Evolutionary conservation across 441 rosid species (phyloP).

Genomic region (Capsella rubella): DNA sequence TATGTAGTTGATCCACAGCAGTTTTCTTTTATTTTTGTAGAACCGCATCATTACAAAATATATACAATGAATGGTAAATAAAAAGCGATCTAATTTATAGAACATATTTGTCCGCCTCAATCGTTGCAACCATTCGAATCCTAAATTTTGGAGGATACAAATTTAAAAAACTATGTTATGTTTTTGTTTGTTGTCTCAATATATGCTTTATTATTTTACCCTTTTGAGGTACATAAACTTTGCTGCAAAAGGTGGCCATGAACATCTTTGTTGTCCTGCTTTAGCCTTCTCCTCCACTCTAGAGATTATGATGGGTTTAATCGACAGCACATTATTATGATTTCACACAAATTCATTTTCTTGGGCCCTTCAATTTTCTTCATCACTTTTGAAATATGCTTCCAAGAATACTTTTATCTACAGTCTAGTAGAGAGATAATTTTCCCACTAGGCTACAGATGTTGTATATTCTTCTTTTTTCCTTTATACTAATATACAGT

Average conservation of each 20-base stretch:
- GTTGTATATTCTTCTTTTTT: constrained; percentile 5
- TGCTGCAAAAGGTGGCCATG: constrained; percentile 42
- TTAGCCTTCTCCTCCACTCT: constrained; percentile 41
- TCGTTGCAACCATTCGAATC: too few species aligned
- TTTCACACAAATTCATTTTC: constrained; percentile 37
- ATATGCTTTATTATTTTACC: constrained; percentile 20
- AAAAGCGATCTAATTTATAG: too few species aligned
- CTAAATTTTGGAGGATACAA: neutral
- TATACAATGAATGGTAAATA: too few species aligned
- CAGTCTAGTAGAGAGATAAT: constrained; percentile 22
- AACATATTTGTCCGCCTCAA: too few species aligned
- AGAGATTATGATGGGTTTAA: constrained; percentile 41
- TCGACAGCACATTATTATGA: constrained; percentile 41
- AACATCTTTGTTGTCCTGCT: constrained; percentile 36
- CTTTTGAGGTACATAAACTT: constrained; percentile 48
- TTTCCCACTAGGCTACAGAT: constrained; percentile 26
- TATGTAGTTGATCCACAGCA: too few species aligned
- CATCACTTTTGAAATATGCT: constrained; percentile 30
- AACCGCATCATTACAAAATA: too few species aligned
- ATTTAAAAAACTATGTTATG: neutral
- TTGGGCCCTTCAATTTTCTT: constrained; percentile 43
- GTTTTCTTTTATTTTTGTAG: too few species aligned
- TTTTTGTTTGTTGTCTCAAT: constrained; percentile 9
- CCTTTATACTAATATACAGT: neutral
- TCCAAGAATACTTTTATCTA: constrained; percentile 24